Evolutionary conservation across 2,329 filamentous ascomycete species (phyloP), one percentile per base, ranked within the genome.

Genomic region (Colletotrichum acutatum): DNA sequence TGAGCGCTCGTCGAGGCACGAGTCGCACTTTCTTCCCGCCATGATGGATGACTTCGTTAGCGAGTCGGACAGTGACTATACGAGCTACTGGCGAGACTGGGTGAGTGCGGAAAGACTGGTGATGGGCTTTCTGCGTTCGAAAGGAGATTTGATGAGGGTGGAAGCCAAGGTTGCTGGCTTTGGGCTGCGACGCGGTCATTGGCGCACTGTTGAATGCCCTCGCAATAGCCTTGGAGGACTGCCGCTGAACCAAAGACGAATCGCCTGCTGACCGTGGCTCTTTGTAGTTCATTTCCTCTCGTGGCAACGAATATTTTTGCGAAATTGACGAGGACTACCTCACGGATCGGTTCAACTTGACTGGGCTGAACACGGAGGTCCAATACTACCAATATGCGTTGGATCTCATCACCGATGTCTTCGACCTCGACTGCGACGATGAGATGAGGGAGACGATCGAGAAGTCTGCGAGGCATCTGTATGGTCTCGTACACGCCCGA

Each of bases 321-420:
- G 97, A 99, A 82, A 98, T 99, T 79, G 97, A 99, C 84, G 97
- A 99, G 83, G 97, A 99, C 79, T 99, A 99, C 84, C 89, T 99
- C 59, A 98, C 95, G 64, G 97, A 99, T 83, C 92, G 97, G 63
- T 99, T 99, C 90, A 99, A 99, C 85, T 88, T 99, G 74, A 99
- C 97, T 0, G 97, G 97, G 49, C 90, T 99, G 63, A 98, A 98
- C 84, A 96, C 95, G 46, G 97, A 99, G 82, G 97, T 99, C 16
- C 94, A 98, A 80, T 98, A 98, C 87, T 99, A 99, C 80, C 97
- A 99, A 84, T 98, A 99, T 90, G 97, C 97, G 19, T 90, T 99
- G 58, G 97, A 99, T 81, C 91, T 99, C 19, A 95, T 99, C 71
- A 99, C 97, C 63, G 97, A 99, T 79, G 96, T 98, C 61, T 99